A percentile compares a stretch with the other conserved stretches of the same genome.
phyloP scores from a whole-genome alignment of 805 yeast species.

The Candida silvicultrix region DNA sequence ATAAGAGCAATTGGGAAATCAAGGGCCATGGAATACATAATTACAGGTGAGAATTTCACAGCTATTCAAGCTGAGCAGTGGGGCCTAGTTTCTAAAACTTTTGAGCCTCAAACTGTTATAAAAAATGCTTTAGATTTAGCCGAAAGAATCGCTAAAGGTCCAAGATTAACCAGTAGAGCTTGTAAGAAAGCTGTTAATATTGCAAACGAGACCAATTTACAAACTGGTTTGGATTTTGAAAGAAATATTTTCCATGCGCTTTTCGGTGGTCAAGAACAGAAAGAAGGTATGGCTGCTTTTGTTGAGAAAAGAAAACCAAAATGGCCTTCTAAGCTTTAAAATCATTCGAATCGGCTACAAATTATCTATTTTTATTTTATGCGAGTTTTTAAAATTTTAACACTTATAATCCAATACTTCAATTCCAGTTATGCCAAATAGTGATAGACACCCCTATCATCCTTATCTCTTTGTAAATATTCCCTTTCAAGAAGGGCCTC shows the following conservation, averaged over 20 bases:
- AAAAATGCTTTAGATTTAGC: slow-evolving; percentile 40
- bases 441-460: slow-evolving; percentile 52
- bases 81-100: slow-evolving; percentile 41
- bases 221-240: slow-evolving; percentile 35
- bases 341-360: too few relatives aligned
- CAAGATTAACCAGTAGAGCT: slow-evolving; percentile 37
- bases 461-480: slow-evolving; percentile 66
- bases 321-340: slow-evolving; percentile 8
- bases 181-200: slow-evolving; percentile 40
- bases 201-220: slow-evolving; percentile 30
- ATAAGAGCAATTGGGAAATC: slow-evolving; percentile 43
- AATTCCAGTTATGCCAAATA: slow-evolving; percentile 44
- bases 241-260: slow-evolving; percentile 38
- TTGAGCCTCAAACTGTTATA: slow-evolving; percentile 32
- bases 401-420: too few relatives aligned
- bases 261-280: slow-evolving; percentile 40
- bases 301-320: slow-evolving; percentile 37
- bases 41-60: slow-evolving; percentile 38
- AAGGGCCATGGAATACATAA: slow-evolving; percentile 40
- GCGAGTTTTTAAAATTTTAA: too few relatives aligned
- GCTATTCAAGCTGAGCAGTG: slow-evolving; percentile 40
- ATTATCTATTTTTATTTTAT: too few relatives aligned
- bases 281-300: slow-evolving; percentile 46
- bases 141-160: slow-evolving; percentile 31
- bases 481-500: slow-evolving; percentile 77